Evolutionary conservation across 805 yeast genomes (phyloP).

Genomic region (Nakazawaea ernobii): DNA sequence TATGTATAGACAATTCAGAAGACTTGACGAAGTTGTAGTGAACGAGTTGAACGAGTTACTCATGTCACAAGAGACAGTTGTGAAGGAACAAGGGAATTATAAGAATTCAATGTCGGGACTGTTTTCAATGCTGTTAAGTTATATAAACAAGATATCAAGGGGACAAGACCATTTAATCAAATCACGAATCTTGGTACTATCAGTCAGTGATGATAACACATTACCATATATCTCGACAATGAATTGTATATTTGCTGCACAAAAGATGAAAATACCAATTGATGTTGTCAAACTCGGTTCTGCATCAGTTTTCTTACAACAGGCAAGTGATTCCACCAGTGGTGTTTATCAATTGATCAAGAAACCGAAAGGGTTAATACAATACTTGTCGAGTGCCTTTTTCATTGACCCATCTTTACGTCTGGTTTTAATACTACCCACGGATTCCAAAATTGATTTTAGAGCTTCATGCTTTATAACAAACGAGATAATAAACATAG

Average conservation of each 20-base stretch:
- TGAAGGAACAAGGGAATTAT: slow-evolving; percentile 24
- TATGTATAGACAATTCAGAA: slow-evolving; percentile 82
- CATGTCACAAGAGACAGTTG: slow-evolving; percentile 21
- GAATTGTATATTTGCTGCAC: slow-evolving; percentile 96
- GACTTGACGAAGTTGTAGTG: slow-evolving; percentile 70
- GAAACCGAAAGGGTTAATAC: slow-evolving; percentile 72
- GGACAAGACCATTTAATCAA: slow-evolving; percentile 39
- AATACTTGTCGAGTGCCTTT: slow-evolving; percentile 75
- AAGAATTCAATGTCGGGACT: slow-evolving; percentile 68
- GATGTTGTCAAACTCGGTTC: slow-evolving; percentile 80
- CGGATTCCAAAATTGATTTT: slow-evolving; percentile 82
- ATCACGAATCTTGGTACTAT: slow-evolving; percentile 59
- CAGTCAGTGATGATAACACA: slow-evolving; percentile 68
- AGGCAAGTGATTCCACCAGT: slow-evolving; percentile 90
- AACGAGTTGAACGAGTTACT: slow-evolving; percentile 48
- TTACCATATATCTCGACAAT: slow-evolving; percentile 86
- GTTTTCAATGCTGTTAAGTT: slow-evolving; percentile 72
- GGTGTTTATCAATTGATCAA: slow-evolving; percentile 76
- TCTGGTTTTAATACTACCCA: slow-evolving; percentile 72
- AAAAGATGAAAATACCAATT: slow-evolving; percentile 81
- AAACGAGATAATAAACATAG: slow-evolving; percentile 86
- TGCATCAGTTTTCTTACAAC: slow-evolving; percentile 82
- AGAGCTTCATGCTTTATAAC: slow-evolving; percentile 92
- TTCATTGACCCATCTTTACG: slow-evolving; percentile 82
- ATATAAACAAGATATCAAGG: slow-evolving; percentile 59